phyloP scores from a whole-genome alignment of 2,329 filamentous ascomycete species.

The Paracorniculantispora psalliotae region DNA sequence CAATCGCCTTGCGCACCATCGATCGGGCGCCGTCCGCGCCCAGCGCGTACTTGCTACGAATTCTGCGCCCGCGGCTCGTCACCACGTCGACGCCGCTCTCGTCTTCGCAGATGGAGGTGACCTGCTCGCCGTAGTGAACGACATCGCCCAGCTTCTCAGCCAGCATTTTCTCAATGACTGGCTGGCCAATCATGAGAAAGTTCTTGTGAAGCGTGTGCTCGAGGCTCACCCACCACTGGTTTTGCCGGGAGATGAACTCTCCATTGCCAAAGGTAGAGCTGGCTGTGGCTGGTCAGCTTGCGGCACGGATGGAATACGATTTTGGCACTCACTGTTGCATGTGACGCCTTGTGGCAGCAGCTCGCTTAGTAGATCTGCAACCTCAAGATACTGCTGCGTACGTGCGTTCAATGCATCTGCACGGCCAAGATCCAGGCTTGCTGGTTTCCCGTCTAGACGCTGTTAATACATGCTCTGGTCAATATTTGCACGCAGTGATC shows the following conservation, averaged over 20 bases:
- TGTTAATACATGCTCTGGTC: background rate
- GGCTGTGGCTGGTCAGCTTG: constrained; percentile 24
- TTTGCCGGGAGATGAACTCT: constrained; percentile 43
- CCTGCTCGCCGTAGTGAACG: constrained; percentile 35
- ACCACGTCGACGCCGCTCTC: constrained; percentile 39
- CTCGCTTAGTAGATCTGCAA: constrained; percentile 38
- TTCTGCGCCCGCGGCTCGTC: constrained; percentile 27
- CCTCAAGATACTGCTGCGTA: constrained; percentile 44
- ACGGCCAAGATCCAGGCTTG: constrained; percentile 36
- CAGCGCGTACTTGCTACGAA: constrained; percentile 39
- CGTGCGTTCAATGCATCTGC: constrained; percentile 46
- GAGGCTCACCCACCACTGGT: constrained; percentile 42
- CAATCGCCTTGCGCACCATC: constrained; percentile 36
- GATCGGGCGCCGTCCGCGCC: constrained; percentile 51
- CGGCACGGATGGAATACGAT: background rate
- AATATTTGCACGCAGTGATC: background rate
- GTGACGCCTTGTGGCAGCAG: constrained; percentile 39
- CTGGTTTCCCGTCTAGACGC: constrained; percentile 33
- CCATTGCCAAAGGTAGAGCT: constrained; percentile 44
- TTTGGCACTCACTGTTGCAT: constrained; percentile 40
- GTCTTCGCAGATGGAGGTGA: constrained; percentile 50
- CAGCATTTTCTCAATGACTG: constrained; percentile 38
- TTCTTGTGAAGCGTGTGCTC: constrained; percentile 41
- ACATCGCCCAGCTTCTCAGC: constrained; percentile 26
- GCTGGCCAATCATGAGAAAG: constrained; percentile 47